A percentile compares a stretch with the other conserved stretches of the same genome.
These are phyloP conservation scores for Talaromyces borbonicus DNA, from an alignment of 495 filamentous ascomycete species.

Conservation along the genomic window DNA sequence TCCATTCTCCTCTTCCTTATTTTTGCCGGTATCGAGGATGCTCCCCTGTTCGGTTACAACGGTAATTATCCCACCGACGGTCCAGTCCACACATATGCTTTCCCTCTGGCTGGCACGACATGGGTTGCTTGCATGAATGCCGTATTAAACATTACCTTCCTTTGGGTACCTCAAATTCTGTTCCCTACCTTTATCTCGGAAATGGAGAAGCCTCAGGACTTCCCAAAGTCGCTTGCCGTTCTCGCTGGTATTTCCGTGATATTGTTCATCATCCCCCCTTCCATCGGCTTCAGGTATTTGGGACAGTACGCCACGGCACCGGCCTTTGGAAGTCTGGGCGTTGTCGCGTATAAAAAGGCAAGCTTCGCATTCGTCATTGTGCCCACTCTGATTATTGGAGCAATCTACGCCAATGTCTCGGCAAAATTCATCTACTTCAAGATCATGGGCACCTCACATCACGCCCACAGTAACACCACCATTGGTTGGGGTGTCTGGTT, in stretches of 20 bases:
- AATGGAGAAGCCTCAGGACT: conserved; percentile 78
- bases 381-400: conserved; percentile 78
- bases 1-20: conserved; percentile 71
- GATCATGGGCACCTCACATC: conserved; percentile 62
- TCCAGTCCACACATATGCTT: conserved; percentile 41
- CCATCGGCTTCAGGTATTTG: conserved; percentile 68
- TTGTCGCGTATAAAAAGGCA: conserved; percentile 65
- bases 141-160: conserved; percentile 85
- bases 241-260: conserved; percentile 78
- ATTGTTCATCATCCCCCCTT: conserved; percentile 65
- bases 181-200: conserved; percentile 86
- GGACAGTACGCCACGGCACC: conserved; percentile 75
- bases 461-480: conserved; percentile 70
- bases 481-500: conserved; percentile 71
- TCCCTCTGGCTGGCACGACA: conserved; percentile 58
- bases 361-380: conserved; percentile 89
- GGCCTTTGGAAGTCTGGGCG: conserved; percentile 69
- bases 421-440: conserved; percentile 83
- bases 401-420: conserved; percentile 78
- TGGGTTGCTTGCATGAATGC: conserved; percentile 73
- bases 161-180: conserved; percentile 88
- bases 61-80: conserved; percentile 43
- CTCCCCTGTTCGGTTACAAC: conserved; percentile 53
- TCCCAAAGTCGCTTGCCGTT: conserved; percentile 80
- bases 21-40: conserved; percentile 59